phyloP scores from a whole-genome alignment of 306 rosid species.

The Cicer cuneatum region DNA sequence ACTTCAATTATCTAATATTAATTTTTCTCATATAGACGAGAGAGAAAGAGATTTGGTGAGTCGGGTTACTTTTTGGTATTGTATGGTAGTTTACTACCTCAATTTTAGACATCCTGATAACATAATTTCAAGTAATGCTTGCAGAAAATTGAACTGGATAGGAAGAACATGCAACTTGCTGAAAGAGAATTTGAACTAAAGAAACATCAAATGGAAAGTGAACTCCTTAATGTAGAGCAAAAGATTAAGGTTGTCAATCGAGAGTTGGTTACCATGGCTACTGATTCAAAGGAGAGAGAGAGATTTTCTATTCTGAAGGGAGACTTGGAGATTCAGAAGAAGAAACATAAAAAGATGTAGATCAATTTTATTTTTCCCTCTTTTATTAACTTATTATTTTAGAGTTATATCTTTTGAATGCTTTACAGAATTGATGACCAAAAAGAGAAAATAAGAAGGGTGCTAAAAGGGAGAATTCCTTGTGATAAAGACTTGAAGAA shows the following conservation, averaged over 20 bases:
- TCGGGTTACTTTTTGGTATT: constrained; percentile 43
- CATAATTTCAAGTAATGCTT: constrained; percentile 34
- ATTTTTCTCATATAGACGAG: constrained; percentile 75
- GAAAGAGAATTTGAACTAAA: constrained; percentile 76
- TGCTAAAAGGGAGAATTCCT: constrained; percentile 89
- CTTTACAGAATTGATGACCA: constrained; percentile 73
- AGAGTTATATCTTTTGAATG: constrained; percentile 39
- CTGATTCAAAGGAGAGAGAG: constrained; percentile 78
- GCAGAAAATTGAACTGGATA: constrained; percentile 75
- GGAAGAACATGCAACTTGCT: constrained; percentile 71
- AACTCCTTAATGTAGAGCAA: constrained; percentile 66
- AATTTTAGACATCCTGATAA: constrained; percentile 31
- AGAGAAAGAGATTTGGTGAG: constrained; percentile 82
- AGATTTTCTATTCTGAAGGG: constrained; percentile 62
- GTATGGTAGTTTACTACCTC: constrained; percentile 34
- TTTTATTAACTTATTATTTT: constrained; percentile 25
- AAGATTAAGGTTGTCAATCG: constrained; percentile 63
- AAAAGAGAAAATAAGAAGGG: constrained; percentile 80
- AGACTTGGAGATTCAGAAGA: constrained; percentile 68
- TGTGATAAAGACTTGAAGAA: constrained; percentile 81
- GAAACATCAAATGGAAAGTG: constrained; percentile 66
- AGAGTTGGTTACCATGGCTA: constrained; percentile 68
- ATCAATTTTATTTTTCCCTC: constrained; percentile 39
- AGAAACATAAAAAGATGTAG: constrained; percentile 78
- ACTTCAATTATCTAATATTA: constrained; percentile 57